A percentile compares a stretch with the other conserved stretches of the same genome.
These are phyloP conservation scores for Entomortierella lignicola DNA, from an alignment of 192 early-diverging fungal genomes.

Conservation along the genomic window DNA sequence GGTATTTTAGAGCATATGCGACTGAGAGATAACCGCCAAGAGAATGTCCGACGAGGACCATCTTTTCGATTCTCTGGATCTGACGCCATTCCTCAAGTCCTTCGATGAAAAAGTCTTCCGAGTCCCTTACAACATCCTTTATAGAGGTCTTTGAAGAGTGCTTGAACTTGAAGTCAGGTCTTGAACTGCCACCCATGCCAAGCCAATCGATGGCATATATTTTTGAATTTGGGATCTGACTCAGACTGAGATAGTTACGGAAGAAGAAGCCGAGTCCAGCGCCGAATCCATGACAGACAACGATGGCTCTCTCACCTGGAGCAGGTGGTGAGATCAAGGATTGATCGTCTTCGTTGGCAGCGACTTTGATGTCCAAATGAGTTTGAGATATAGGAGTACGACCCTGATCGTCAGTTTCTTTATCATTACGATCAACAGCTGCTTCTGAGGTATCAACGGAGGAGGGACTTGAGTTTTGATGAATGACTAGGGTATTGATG, in stretches of 20 bases:
- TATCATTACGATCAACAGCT: slow-evolving; percentile 18
- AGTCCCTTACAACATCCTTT: slow-evolving; percentile 64
- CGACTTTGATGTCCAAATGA: slow-evolving; percentile 33
- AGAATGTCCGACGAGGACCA: slow-evolving; percentile 87
- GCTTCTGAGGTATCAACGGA: slow-evolving; percentile 38
- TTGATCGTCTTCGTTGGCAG: slow-evolving; percentile 33
- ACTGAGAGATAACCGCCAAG: slow-evolving; percentile 90
- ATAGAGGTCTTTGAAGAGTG: slow-evolving; percentile 50
- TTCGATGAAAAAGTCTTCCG: slow-evolving; percentile 91
- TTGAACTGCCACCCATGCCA: slow-evolving; percentile 92
- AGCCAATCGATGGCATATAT: slow-evolving; percentile 91
- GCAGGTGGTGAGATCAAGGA: slow-evolving; percentile 50
- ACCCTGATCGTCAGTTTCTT: slow-evolving; percentile 48
- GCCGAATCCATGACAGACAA: slow-evolving; percentile 85
- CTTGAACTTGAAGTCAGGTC: slow-evolving; percentile 71
- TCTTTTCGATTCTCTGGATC: slow-evolving; percentile 80
- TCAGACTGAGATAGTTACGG: slow-evolving; percentile 61
- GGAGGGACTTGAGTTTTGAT: slow-evolving; percentile 48
- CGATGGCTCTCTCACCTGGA: slow-evolving; percentile 58
- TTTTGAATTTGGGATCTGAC: slow-evolving; percentile 63
- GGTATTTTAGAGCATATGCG: slow-evolving; percentile 89
- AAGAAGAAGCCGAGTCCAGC: slow-evolving; percentile 86
- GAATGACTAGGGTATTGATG: slow-evolving; percentile 73
- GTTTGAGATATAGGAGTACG: slow-evolving; percentile 52
- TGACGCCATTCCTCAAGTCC: slow-evolving; percentile 91